Conservation (phyloP, 192 early-diverging fungal genomes). For the Phlyctochytrium bullatum region DNA sequence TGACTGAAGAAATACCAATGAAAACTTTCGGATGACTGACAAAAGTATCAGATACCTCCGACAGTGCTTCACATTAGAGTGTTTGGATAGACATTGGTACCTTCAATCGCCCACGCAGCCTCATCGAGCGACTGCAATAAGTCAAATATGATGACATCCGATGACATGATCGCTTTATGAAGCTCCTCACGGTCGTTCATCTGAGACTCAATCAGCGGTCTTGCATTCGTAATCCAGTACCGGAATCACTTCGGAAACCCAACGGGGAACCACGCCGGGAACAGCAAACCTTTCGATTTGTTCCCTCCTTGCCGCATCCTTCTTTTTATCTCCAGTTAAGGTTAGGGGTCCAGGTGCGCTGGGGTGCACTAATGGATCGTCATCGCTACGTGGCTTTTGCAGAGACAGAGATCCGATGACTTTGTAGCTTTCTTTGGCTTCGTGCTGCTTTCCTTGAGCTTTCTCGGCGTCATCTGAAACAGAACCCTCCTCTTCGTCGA, state of each 20-base stretch:
- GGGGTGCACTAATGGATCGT: constrained; percentile 17
- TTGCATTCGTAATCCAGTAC: constrained; percentile 2
- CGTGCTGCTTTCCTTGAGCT: constrained; percentile 21
- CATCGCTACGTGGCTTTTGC: not conserved
- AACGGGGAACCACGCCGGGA: constrained; percentile 35
- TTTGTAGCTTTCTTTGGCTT: constrained; percentile 40
- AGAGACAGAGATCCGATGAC: constrained; percentile 44
- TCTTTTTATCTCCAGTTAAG: constrained; percentile 57
- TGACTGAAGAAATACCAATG: constrained; percentile 55
- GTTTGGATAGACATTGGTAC: constrained; percentile 18
- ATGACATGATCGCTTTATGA: constrained; percentile 32
- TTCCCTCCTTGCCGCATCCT: constrained; percentile 44
- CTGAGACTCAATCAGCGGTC: too few relatives aligned
- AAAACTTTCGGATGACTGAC: constrained; percentile 53
- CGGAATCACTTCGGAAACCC: constrained; percentile 36
- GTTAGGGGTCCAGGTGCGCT: constrained; percentile 40
- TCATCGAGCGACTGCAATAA: constrained; percentile 53
- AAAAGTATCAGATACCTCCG: constrained; percentile 49
- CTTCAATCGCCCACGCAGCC: constrained; percentile 51
- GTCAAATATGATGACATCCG: constrained; percentile 60
- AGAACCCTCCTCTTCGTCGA: constrained; percentile 45
- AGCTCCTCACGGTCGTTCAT: constrained; percentile 39
- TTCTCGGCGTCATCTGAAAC: constrained; percentile 10
- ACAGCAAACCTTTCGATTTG: constrained; percentile 58
- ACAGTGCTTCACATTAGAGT: constrained; percentile 30